Base-by-base conservation (phyloP, 78 protist species). In the Dictyostelium purpureum region DNA sequence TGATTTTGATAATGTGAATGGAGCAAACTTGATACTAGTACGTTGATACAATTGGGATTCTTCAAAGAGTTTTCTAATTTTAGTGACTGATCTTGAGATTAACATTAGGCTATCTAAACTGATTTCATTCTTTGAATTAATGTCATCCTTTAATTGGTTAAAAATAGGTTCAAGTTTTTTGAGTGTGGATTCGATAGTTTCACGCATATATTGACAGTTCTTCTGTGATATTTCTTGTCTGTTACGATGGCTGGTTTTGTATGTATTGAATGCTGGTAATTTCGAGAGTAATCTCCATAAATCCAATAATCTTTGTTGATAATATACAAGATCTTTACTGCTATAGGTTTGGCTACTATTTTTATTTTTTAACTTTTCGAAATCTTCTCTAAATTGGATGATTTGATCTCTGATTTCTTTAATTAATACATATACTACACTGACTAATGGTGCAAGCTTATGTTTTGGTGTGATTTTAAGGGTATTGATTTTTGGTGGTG, bases 401-500 rank as follows among this genome's bases (percentile, higher is more conserved):
- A 77, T 49, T 52, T 57, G 57, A 26, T 77, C 85, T 16, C 85
- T 6, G 40, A 77, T 77, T 37, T 77, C 85, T 57, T 77, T 77
- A 16, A 57, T 77, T 24, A 77, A 59, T 1, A 77, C 85, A 77
- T 77, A 77, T 51, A 77, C 70, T 4, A 77, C 85, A 40, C 59
- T 40, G 6, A 77, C 47, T 31, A 77, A 57, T 77, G 85, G 57
- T 42, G 85, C 85, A 0, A 77, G 42, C n/a, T 77, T 77, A 28
- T 77, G 85, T 77, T 77, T 77, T 33, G 85, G 85, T 45, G 85
- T 77, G 9, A 57, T 40, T 31, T 77, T 77, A 10, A 77, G 37
- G 0, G 85, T 77, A 57, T 77, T 77, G n/a, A 77, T 77, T 21
- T 77, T 52, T 57, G 85, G 85, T 57, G 85, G 71, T 77, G 71